phyloP scores from a whole-genome alignment of 805 yeast species.

The Wickerhamia fluorescens region DNA sequence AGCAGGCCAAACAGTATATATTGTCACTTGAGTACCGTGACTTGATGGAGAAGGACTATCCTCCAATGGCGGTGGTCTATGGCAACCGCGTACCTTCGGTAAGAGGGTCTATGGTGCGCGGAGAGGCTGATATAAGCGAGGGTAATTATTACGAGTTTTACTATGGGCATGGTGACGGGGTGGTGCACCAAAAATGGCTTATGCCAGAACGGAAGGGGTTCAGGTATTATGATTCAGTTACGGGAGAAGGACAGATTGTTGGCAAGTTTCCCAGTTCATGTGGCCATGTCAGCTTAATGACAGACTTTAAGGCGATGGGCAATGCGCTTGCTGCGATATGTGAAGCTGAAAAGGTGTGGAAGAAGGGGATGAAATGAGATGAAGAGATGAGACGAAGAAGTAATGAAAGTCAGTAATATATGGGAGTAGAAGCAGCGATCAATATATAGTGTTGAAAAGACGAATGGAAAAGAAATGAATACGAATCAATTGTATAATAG shows the following conservation, averaged over 20 bases:
- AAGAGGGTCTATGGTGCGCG: constrained; percentile 64
- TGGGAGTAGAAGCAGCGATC: no score
- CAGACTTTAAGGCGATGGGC: constrained; percentile 68
- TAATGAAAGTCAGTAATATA: no score
- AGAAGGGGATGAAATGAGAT: constrained; percentile 1
- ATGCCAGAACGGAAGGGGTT: constrained; percentile 76
- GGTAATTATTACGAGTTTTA: constrained; percentile 73
- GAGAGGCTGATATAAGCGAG: constrained; percentile 52
- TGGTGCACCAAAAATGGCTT: constrained; percentile 73
- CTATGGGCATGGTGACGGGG: constrained; percentile 93
- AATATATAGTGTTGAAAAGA: no score
- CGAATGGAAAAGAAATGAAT: no score
- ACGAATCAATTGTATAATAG: not conserved
- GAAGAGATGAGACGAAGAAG: not conserved
- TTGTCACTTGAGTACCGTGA: constrained; percentile 49
- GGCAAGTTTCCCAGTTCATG: constrained; percentile 56
- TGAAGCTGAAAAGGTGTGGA: constrained; percentile 47
- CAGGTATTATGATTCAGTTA: constrained; percentile 17
- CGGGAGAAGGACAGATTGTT: constrained; percentile 45
- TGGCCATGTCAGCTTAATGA: constrained; percentile 78
- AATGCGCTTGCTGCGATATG: constrained; percentile 59
- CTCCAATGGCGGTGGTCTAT: constrained; percentile 78
- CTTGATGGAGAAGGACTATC: constrained; percentile 45
- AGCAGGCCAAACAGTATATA: constrained; percentile 50
- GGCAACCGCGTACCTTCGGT: constrained; percentile 83